phyloP scores from a whole-genome alignment of 805 yeast species.

The Candida endomychidarum region DNA sequence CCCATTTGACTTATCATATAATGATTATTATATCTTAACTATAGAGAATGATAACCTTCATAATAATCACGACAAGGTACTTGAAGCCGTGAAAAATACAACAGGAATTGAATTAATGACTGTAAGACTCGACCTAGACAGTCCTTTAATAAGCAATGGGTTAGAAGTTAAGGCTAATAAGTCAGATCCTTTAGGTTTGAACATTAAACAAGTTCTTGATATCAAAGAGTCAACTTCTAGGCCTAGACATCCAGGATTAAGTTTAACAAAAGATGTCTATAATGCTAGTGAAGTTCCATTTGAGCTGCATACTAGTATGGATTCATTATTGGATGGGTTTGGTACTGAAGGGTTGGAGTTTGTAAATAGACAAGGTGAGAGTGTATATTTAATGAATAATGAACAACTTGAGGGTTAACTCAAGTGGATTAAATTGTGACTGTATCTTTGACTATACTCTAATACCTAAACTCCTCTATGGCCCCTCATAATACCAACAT shows the following conservation, averaged over 20 bases:
- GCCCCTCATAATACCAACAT: too few species aligned
- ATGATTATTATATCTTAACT: slow-evolving; percentile 26
- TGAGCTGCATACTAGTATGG: slow-evolving; percentile 1
- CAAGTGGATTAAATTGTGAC: too few species aligned
- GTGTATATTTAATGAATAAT: slow-evolving; percentile 1
- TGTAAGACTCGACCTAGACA: slow-evolving; percentile 8
- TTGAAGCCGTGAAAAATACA: slow-evolving; percentile 10
- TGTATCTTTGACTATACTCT: too few species aligned
- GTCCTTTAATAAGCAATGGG: slow-evolving; percentile 5
- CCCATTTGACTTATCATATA: slow-evolving; percentile 33
- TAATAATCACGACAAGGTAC: slow-evolving; percentile 24
- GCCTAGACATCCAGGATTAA: neutral
- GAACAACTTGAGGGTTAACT: too few species aligned
- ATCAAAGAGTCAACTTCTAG: too few species aligned
- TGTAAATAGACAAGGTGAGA: neutral
- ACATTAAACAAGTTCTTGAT: neutral
- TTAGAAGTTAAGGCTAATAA: slow-evolving; percentile 3
- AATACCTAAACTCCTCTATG: too few species aligned
- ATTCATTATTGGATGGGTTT: slow-evolving; percentile 20
- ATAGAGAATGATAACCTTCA: slow-evolving; percentile 28
- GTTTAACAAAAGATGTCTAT: slow-evolving; percentile 1
- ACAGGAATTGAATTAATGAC: slow-evolving; percentile 14
- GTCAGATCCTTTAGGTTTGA: neutral
- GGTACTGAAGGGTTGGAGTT: slow-evolving; percentile 15
- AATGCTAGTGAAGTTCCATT: neutral